Evolutionary conservation across 192 early-diverging fungal species (phyloP), one percentile per base, ranked within the genome.

Genomic region (Phycomyces blakesleeanus): DNA sequence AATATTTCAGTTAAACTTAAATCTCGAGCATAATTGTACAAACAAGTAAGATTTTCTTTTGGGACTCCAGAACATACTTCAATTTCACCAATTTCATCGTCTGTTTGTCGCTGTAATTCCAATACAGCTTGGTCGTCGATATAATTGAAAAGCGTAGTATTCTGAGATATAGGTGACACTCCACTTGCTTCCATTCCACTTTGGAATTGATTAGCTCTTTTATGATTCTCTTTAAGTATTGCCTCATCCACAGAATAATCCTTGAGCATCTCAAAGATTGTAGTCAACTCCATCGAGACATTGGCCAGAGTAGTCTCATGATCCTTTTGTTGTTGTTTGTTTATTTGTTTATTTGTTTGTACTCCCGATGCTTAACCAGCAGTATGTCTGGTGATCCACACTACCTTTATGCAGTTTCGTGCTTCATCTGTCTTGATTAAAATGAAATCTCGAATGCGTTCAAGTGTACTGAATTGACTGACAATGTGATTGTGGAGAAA

Each of bases 81-180:
- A 15, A 68, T 57, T 37, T 69, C 64, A 10, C 67, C 68, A 34
- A 76, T 66, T 64, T 76, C 69, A 49, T 65, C 64, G 47, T 71
- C 63, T 0, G 68, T 61, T 18, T 64, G 64, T 55, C 61, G 53
- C 42, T 76, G 68, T 37, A 76, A 29, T 14, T 76, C 68, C 11
- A 67, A 49, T 0, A 76, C 69, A 3, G 60, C 69, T 64, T 76
- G 68, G 21, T 76, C 74, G n/a, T 71, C 61, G 38, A 76, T 76
- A 37, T 71, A 76, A 42, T 70, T 55, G 38, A 71, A 76, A 1
- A 76, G 25, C 22, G 68, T 76, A 0, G 40, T 39, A 26, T 34
- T 41, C 11, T 39, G 25, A 2, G 61, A 20, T 20, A 15, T 22
- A 5, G 25, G 10, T 0, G 59, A 21, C 16, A 37, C 25, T 38